Base-by-base conservation (phyloP, 441 rosid genomes). In the Isatis lusitanica region DNA sequence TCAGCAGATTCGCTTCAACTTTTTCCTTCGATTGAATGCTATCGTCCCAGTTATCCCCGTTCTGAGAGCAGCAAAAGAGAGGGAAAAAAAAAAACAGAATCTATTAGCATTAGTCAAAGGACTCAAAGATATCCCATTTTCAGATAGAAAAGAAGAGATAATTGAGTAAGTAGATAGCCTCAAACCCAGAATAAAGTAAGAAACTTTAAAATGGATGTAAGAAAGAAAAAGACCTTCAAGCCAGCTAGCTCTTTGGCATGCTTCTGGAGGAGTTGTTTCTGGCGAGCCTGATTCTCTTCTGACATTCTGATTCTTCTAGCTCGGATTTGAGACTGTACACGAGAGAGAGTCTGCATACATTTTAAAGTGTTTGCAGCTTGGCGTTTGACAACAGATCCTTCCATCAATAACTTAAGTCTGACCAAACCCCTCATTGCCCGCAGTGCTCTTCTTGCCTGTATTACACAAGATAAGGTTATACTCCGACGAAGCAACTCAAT, bases 281-380 rank as follows among this genome's bases (percentile, higher is more conserved):
- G 98, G 38, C 92, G 90, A 63, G 93, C 91, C 68, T 88, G 97
- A 79, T 89, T 93, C 85, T 93, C 98, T 80, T 93, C 97, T 0
- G 85, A 78, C 94, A 91, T 88, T 77, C 91, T 84, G 70, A 84
- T 70, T 70, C 98, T 93, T 81, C 96, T 82, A 4, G 83, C 75
- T 56, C 84, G 86, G 78, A 93, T 86, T 71, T 89, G 98, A 52
- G 93, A 82, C 74, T 89, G 98, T 58, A 91, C 89, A 24, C 94
- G 87, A 10, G 98, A 81, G 17, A 91, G 84, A 75, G 94, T 86
- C 79, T 91, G 98, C 98, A 93, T 91, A 79, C 92, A 89, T 13
- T 73, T 82, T n/a, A 91, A 85, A 40, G 98, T 91, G 75, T 71
- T 86, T 7, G 76, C 78, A 55, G 96, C 94, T 83, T 93, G 98